Percentiles rank a stretch among this genome's conserved stretches.
Conservation (phyloP, 1,139 yeast species). For the Protomyces gravidus region DNA sequence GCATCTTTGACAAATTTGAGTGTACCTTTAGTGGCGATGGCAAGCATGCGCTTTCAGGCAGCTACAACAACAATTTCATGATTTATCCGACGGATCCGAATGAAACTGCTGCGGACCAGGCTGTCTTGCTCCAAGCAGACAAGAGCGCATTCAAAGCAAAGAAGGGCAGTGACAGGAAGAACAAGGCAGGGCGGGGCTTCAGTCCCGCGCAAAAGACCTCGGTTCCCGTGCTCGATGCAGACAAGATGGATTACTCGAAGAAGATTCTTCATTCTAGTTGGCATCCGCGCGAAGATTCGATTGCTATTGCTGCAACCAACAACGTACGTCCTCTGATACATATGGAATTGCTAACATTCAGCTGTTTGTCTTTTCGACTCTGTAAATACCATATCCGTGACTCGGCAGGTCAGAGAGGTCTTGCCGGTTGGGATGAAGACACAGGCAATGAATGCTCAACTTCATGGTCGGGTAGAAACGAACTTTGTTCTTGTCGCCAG, state of each 20-base stretch:
- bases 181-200: constrained; percentile 26
- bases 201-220: constrained; percentile 22
- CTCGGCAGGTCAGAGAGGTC: neutral
- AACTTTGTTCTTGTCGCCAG: neutral
- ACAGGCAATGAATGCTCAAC: neutral
- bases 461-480: constrained; percentile 6
- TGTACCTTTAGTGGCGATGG: constrained; percentile 93
- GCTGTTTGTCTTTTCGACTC: constrained; percentile 45
- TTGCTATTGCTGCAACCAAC: constrained; percentile 97
- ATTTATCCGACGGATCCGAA: constrained; percentile 68
- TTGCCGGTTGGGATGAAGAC: neutral
- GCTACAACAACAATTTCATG: constrained; percentile 95
- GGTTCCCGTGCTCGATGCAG: constrained; percentile 48
- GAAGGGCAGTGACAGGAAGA: constrained; percentile 45
- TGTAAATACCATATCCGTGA: constrained; percentile 32
- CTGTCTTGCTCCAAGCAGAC: constrained; percentile 92
- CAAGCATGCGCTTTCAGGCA: constrained; percentile 90
- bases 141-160: constrained; percentile 90
- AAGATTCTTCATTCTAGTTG: constrained; percentile 93
- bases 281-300: constrained; percentile 96
- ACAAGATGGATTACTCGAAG: constrained; percentile 88
- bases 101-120: constrained; percentile 58
- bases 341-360: constrained; percentile 2
- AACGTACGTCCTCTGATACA: constrained; percentile 58
- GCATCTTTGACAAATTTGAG: constrained; percentile 97